phyloP scores from a whole-genome alignment of 495 filamentous ascomycete genomes.

The Penicillium odoratum region DNA sequence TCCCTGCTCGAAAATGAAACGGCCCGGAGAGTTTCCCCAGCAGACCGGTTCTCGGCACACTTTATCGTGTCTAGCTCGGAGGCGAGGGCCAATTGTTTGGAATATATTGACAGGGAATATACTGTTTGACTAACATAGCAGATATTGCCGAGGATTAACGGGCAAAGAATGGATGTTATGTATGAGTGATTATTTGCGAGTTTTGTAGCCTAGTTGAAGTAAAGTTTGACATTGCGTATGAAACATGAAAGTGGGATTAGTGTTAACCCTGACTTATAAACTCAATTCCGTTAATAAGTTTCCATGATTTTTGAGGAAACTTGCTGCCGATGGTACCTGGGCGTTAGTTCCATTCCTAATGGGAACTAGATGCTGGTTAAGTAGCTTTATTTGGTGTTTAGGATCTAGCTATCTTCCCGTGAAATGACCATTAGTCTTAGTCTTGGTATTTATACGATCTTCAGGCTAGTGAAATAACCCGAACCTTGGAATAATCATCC shows the following conservation, averaged over 20 bases:
- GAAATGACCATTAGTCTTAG: background rate
- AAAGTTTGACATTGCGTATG: conserved; percentile 1
- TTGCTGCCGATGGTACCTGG: background rate
- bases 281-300: conserved; percentile 11
- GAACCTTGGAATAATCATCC: background rate
- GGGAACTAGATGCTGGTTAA: background rate
- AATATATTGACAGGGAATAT: background rate
- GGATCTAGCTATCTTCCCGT: conserved; percentile 3
- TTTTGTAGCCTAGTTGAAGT: conserved; percentile 13
- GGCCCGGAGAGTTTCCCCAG: background rate
- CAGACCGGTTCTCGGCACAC: background rate
- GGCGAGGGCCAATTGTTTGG: background rate
- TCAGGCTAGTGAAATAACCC: background rate
- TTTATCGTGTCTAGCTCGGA: background rate
- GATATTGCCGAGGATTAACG: background rate
- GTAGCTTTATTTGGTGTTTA: background rate
- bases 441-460: conserved; percentile 4
- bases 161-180: background rate
- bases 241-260: background rate
- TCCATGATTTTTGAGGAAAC: background rate
- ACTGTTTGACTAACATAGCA: background rate
- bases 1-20: background rate
- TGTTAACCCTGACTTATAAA: conserved; percentile 6
- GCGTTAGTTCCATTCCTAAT: no score
- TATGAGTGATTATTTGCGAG: conserved; percentile 2